Conservation (phyloP, 352 stramenopile genomes). For the Pilasporangium apinafurcum region DNA sequence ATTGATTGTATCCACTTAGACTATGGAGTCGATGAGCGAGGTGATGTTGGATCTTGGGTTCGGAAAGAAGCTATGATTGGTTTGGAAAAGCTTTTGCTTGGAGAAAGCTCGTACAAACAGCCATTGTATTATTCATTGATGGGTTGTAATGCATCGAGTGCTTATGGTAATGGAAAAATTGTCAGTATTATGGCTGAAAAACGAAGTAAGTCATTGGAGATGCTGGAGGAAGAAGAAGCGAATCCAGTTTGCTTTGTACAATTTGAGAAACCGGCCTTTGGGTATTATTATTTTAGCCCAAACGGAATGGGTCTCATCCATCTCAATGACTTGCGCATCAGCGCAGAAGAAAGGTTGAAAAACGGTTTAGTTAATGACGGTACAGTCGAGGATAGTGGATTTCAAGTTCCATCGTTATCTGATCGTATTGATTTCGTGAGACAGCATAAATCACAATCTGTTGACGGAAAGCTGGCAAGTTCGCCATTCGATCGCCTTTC, state of each 20-base stretch:
- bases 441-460: neutral
- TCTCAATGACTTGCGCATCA: slow-evolving; percentile 17
- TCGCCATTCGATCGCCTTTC: slow-evolving; percentile 2
- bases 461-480: neutral
- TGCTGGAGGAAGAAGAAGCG: slow-evolving; percentile 16
- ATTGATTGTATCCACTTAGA: slow-evolving; percentile 87
- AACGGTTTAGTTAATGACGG: slow-evolving; percentile 1
- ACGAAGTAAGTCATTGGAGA: slow-evolving; percentile 7
- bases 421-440: slow-evolving; percentile 10
- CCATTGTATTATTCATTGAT: slow-evolving; percentile 31
- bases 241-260: slow-evolving; percentile 49
- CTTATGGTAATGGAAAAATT: slow-evolving; percentile 41
- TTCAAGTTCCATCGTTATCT: slow-evolving; percentile 16
- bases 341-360: neutral
- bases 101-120: slow-evolving; percentile 17
- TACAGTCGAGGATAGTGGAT: slow-evolving; percentile 1
- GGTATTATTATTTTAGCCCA: slow-evolving; percentile 71
- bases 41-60: slow-evolving; percentile 98
- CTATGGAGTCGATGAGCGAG: slow-evolving; percentile 96
- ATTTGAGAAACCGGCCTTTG: slow-evolving; percentile 49
- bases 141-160: slow-evolving; percentile 14
- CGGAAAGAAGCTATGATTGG: slow-evolving; percentile 92
- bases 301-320: slow-evolving; percentile 48
- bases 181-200: slow-evolving; percentile 19
- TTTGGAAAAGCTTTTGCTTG: slow-evolving; percentile 76